phyloP scores from a whole-genome alignment of 257 asterid genomes.

The Fraxinus quadrangulata region DNA sequence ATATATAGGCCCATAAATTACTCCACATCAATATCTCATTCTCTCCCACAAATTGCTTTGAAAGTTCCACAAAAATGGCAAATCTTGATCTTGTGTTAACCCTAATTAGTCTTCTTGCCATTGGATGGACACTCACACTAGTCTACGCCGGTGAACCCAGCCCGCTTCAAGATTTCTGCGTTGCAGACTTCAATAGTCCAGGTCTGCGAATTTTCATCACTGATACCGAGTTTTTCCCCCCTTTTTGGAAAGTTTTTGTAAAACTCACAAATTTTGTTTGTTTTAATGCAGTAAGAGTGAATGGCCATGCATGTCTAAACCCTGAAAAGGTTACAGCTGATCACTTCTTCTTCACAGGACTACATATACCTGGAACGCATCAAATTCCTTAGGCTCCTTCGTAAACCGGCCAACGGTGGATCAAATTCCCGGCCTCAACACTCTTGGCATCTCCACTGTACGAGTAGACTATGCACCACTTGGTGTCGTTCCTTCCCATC shows the following conservation, averaged over 20 bases:
- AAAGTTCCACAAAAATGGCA: conserved; percentile 24
- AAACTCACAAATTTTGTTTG: not conserved
- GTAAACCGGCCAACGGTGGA: conserved; percentile 44
- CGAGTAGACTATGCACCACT: conserved; percentile 48
- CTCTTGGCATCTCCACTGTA: conserved; percentile 55
- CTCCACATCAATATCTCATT: not conserved
- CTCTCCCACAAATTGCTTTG: not conserved
- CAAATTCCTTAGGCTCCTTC: conserved; percentile 44
- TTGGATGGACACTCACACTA: conserved; percentile 10
- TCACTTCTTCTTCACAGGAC: conserved; percentile 48
- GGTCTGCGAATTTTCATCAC: not conserved
- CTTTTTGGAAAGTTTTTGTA: not conserved
- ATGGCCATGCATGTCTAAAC: conserved; percentile 50
- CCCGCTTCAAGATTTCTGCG: conserved; percentile 58
- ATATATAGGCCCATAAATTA: not conserved
- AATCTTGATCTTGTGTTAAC: conserved; percentile 1
- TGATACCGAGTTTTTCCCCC: not conserved
- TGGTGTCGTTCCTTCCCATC: conserved; percentile 49
- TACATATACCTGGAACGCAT: conserved; percentile 45
- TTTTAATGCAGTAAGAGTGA: conserved; percentile 37
- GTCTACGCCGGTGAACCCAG: conserved; percentile 44
- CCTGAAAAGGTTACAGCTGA: conserved; percentile 41
- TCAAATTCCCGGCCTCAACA: conserved; percentile 57
- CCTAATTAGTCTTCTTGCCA: conserved; percentile 21
- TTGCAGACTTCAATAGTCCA: conserved; percentile 44